Conservation (phyloP, 164 flowering plant species). For the Hamamelis virginiana region DNA sequence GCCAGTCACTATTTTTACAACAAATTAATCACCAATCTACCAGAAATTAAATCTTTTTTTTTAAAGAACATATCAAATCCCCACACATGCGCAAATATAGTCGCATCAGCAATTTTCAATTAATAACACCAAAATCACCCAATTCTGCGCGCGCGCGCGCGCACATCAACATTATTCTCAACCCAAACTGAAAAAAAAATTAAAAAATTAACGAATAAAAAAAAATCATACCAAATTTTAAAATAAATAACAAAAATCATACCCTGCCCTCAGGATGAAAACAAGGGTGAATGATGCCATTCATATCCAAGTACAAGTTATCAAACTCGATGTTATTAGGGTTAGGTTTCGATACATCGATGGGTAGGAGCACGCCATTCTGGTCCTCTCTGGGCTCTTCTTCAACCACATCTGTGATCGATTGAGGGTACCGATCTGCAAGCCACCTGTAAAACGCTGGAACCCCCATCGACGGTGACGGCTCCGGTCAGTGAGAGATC, state of each 20-base stretch:
- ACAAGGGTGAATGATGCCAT: slow-evolving; percentile 94
- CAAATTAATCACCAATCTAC: too few species aligned
- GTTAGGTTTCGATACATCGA: slow-evolving; percentile 66
- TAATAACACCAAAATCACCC: too few species aligned
- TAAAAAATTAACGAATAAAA: background rate
- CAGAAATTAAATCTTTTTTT: too few species aligned
- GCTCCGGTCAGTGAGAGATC: background rate
- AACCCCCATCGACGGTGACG: slow-evolving; percentile 61
- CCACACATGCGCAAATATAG: too few species aligned
- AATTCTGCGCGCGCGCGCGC: too few species aligned
- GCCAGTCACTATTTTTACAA: too few species aligned
- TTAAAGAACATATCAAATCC: too few species aligned
- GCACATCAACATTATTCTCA: too few species aligned
- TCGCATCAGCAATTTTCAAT: too few species aligned
- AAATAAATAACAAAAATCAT: background rate
- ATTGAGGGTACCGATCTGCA: slow-evolving; percentile 73
- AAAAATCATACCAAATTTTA: too few species aligned
- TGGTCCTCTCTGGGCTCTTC: slow-evolving; percentile 52
- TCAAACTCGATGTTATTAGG: slow-evolving; percentile 86
- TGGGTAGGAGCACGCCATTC: slow-evolving; percentile 34
- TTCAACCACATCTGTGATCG: slow-evolving; percentile 73
- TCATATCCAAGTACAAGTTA: slow-evolving; percentile 87
- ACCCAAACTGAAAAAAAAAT: background rate
- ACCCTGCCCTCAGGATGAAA: slow-evolving; percentile 96
- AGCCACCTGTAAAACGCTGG: slow-evolving; percentile 96